Evolutionary conservation across 306 rosid species (phyloP), one percentile per base, ranked within the genome.

Genomic region (Arachis stenosperma): DNA sequence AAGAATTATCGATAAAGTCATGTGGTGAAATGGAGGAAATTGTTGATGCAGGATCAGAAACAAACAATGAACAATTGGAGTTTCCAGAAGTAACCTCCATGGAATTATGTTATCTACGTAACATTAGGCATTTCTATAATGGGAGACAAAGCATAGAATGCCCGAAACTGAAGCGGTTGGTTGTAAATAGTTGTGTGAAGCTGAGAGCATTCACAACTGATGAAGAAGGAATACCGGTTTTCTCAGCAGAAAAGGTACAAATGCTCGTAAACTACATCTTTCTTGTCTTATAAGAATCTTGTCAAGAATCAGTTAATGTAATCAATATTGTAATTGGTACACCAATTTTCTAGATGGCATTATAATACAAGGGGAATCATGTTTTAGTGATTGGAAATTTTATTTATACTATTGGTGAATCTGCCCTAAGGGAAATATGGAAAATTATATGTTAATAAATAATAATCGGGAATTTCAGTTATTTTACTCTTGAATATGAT

Each of bases 191-290:
- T 6, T 74, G 82, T 57, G 0, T 0, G 3, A 5, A 56, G 55
- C 29, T 65, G 17, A 41, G 46, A 55, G 15, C 5, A 55, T 78
- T 78, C 29, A 10, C 0, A 42, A 22, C 13, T 54, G 65, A 5
- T 5, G 15, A 12, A 17, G 42, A 14, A 68, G 61, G 8, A 11
- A 15, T n/a, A 0, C 5, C 27, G 1, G 6, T 55, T 12, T 39
- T 54, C 6, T 70, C 54, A 41, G 41, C 64, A 6, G 64, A 70
- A 11, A 40, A 54, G 74, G 74, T 69, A 50, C 6, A 64, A 50
- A 66, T 4, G 48, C 51, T 17, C 42, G 15, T 73, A 2, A 40
- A 9, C 39, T 50, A 22, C 17, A 9, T 7, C 33, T 1, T 8
- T 55, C 0, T 3, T 55, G 2, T 55, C 33, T 55, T 33, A 17